Evolutionary conservation across 73 alveolate species (phyloP).

Genomic region (Paramecium tetraurelia): DNA sequence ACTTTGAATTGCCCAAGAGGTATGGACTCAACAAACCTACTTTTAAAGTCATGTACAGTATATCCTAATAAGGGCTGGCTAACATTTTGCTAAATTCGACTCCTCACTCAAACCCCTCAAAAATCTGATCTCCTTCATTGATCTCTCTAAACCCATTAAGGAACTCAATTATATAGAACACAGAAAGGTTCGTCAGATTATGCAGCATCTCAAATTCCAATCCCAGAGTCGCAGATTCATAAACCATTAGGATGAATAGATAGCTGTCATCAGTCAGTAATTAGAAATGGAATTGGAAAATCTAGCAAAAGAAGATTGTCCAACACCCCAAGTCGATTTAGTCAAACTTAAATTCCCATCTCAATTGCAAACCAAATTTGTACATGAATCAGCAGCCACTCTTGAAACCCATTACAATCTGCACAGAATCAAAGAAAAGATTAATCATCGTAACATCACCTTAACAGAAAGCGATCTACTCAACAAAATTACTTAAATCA

Average conservation of each 20-base stretch:
- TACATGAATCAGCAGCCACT: neutral
- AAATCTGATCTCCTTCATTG: neutral
- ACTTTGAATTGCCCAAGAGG: constrained; percentile 19
- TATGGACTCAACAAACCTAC: constrained; percentile 1
- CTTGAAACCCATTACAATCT: constrained; percentile 18
- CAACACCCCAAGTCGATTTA: neutral
- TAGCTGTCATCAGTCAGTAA: neutral
- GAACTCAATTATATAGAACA: neutral
- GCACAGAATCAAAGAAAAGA: neutral
- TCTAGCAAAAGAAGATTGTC: neutral
- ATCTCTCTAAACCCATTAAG: constrained; percentile 24
- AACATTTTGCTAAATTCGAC: neutral
- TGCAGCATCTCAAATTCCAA: neutral
- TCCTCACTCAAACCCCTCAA: neutral
- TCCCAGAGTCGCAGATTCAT: neutral
- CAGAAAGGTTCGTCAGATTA: neutral
- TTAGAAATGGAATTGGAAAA: constrained; percentile 14
- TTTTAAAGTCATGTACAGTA: neutral
- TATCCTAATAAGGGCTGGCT: neutral
- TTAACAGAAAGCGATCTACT: neutral
- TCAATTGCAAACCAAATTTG: neutral
- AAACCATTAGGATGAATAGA: neutral
- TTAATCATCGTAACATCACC: neutral
- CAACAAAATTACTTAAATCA: neutral
- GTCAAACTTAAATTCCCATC: neutral